Evolutionary conservation across 2,329 filamentous ascomycete species (phyloP).

Genomic region (Fusarium mexicanum): DNA sequence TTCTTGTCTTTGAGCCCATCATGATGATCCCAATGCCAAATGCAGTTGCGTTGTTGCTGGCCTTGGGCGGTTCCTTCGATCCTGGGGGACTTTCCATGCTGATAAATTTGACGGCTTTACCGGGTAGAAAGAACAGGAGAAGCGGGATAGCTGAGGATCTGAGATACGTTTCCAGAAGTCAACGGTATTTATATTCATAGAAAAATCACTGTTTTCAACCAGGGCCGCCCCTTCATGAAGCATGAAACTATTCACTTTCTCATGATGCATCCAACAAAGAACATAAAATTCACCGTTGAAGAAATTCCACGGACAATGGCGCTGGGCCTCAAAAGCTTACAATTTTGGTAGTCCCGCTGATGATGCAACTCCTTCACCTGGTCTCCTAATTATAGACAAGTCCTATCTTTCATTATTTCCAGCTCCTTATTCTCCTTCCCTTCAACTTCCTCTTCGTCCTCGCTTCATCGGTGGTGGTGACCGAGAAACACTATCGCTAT

Average conservation of each 20-base stretch:
- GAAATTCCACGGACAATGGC: background rate
- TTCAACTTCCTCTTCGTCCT: conserved; percentile 43
- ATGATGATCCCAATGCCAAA: background rate
- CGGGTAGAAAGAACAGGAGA: background rate
- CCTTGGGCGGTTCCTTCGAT: background rate
- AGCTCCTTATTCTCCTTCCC: background rate
- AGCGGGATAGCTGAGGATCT: background rate
- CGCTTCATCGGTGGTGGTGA: conserved; percentile 48
- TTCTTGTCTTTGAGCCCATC: background rate
- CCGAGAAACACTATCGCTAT: conserved; percentile 46
- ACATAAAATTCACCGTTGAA: background rate
- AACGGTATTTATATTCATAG: background rate
- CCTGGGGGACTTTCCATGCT: background rate
- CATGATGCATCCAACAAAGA: background rate
- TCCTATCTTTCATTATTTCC: conserved; percentile 18
- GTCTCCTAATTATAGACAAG: conserved; percentile 28
- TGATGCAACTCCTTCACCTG: conserved; percentile 30
- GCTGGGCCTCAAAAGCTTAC: conserved; percentile 30
- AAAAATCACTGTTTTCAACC: background rate
- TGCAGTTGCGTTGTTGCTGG: background rate
- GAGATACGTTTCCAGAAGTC: background rate
- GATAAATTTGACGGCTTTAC: background rate
- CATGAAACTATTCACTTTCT: background rate
- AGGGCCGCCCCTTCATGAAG: background rate
- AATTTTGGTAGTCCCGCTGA: conserved; percentile 39